Conservation (phyloP, 106 monocot species). For the Gastrodia elata region DNA sequence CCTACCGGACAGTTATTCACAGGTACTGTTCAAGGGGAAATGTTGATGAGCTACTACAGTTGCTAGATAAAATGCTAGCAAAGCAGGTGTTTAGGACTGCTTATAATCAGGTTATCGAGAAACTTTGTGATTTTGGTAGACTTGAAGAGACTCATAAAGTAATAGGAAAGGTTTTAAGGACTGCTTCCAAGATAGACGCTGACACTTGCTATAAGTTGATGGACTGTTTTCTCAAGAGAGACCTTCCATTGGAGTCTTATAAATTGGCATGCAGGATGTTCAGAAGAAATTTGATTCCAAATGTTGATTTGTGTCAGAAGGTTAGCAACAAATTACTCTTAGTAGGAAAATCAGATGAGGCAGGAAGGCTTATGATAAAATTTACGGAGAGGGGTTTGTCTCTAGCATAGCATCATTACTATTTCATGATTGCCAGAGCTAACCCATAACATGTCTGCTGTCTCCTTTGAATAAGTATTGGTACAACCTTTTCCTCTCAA, state of each 20-base stretch:
- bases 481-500: not conserved
- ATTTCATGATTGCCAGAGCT: not conserved
- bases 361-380: conserved; percentile 42
- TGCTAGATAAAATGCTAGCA: conserved; percentile 69
- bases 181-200: conserved; percentile 61
- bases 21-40: conserved; percentile 73
- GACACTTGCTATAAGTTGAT: conserved; percentile 61
- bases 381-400: conserved; percentile 78
- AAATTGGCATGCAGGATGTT: conserved; percentile 85
- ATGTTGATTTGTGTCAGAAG: conserved; percentile 55
- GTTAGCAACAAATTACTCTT: conserved; percentile 40
- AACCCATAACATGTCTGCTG: not conserved
- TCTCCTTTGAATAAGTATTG: not conserved
- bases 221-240: conserved; percentile 46
- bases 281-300: conserved; percentile 72
- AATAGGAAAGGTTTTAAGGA: conserved; percentile 68
- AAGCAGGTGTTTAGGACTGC: conserved; percentile 45
- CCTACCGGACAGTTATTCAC: conserved; percentile 81
- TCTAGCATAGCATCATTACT: conserved; percentile 13
- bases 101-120: conserved; percentile 81
- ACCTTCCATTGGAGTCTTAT: conserved; percentile 53
- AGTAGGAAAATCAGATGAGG: conserved; percentile 34
- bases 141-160: conserved; percentile 72
- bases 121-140: conserved; percentile 72
- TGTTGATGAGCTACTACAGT: conserved; percentile 53